phyloP scores from a whole-genome alignment of 2,329 filamentous ascomycete genomes.

The Claviceps spartinae region DNA sequence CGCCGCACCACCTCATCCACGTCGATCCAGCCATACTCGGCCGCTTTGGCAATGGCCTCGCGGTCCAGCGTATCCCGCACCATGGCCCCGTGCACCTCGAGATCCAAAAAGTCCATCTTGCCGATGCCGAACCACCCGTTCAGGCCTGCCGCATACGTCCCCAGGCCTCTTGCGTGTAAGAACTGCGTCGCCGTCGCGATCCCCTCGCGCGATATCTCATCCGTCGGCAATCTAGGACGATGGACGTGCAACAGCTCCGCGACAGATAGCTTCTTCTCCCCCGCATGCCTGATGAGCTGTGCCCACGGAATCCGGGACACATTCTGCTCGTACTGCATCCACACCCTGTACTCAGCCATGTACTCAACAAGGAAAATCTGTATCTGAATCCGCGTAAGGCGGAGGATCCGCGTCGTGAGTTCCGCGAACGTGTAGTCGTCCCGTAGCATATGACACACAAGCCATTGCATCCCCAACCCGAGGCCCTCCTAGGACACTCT shows the following conservation, averaged over 20 bases:
- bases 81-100: slow-evolving; percentile 12
- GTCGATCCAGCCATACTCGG: slow-evolving; percentile 8
- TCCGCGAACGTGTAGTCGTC: slow-evolving; percentile 11
- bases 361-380: slow-evolving; percentile 13
- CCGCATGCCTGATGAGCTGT: slow-evolving; percentile 5
- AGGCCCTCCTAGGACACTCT: slow-evolving; percentile 13
- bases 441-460: slow-evolving; percentile 13
- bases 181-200: slow-evolving; percentile 10
- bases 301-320: slow-evolving; percentile 7
- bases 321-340: slow-evolving; percentile 10
- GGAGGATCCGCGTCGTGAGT: slow-evolving; percentile 8
- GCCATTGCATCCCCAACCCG: slow-evolving; percentile 13
- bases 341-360: slow-evolving; percentile 9
- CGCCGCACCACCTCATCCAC: neutral
- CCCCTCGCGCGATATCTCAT: slow-evolving; percentile 9
- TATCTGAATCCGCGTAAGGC: slow-evolving; percentile 11
- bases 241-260: slow-evolving; percentile 6
- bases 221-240: slow-evolving; percentile 14
- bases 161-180: slow-evolving; percentile 5
- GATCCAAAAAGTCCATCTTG: slow-evolving; percentile 11
- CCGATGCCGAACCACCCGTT: slow-evolving; percentile 6
- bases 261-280: slow-evolving; percentile 4
- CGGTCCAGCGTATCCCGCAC: slow-evolving; percentile 12
- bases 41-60: slow-evolving; percentile 5
- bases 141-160: slow-evolving; percentile 4